A percentile compares a stretch with the other conserved stretches of the same genome.
These are phyloP conservation scores for Hippophae gyantsensis DNA, from an alignment of 306 rosid genomes.

Conservation along the genomic window DNA sequence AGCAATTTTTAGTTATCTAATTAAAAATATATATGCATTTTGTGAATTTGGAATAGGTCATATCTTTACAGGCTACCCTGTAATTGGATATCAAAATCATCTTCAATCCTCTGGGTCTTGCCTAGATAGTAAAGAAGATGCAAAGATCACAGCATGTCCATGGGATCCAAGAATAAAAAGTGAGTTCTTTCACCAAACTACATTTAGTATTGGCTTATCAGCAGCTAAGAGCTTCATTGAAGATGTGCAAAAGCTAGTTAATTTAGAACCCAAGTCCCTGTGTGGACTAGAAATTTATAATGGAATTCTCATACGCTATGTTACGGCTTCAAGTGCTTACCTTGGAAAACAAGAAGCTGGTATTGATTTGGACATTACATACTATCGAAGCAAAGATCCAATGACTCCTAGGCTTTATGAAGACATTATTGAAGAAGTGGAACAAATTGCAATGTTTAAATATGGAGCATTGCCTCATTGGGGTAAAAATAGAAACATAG, in stretches of 20 bases:
- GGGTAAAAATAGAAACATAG: conserved; percentile 65
- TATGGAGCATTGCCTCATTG: conserved; percentile 74
- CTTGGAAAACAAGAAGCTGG: conserved; percentile 24
- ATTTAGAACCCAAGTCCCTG: conserved; percentile 16
- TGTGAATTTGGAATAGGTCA: no score
- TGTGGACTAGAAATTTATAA: conserved; percentile 20
- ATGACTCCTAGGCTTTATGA: conserved; percentile 54
- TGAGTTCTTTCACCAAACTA: conserved; percentile 18
- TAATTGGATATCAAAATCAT: neutral
- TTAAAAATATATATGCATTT: no score
- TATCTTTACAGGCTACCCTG: neutral
- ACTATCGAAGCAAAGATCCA: conserved; percentile 57
- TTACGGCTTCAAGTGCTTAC: conserved; percentile 27
- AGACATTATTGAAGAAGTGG: conserved; percentile 63
- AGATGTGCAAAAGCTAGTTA: conserved; percentile 24
- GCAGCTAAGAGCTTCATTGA: conserved; percentile 21
- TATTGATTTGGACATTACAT: neutral
- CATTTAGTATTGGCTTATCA: conserved; percentile 3
- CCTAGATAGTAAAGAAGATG: neutral
- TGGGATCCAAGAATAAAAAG: conserved; percentile 15
- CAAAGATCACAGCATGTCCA: neutral
- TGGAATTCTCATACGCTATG: conserved; percentile 29
- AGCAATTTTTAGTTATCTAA: no score
- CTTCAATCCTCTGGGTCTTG: no score
- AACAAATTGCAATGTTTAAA: conserved; percentile 60